Evolutionary conservation across 1,139 yeast species (phyloP), one percentile per base, ranked within the genome.

Genomic region (Protomyces gravidus): DNA sequence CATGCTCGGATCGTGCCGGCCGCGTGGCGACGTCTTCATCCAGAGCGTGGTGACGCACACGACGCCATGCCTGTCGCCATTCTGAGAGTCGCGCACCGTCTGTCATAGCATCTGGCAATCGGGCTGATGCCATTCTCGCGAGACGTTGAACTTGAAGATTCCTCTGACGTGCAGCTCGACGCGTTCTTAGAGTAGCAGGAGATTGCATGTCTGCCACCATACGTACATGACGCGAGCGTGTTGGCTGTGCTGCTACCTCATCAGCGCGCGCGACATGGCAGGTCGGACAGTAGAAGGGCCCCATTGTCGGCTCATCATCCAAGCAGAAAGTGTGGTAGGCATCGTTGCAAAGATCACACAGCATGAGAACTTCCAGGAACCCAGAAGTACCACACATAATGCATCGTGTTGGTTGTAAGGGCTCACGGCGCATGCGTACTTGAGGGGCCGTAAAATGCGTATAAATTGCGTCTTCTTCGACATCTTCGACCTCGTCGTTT

Each of bases 241-340:
- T 30, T 6, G 28, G 47, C 9, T 28, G 17, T 9, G 30, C 21
- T n/a, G 27, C 33, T 30, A 42, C 11, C 17, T 45, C 17, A 17
- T 30, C 30, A 15, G 45, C 9, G 27, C 50, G 23, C 5, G 23
- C 15, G 25, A 50, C 25, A 15, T 65, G 68, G 55, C 73, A 70
- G 5, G 68, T 65, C 4, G 73, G 72, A 61, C 74, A 71, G 53
- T 63, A 67, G 72, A 72, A 71, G 32, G 67, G 68, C 9, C 67
- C 66, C 5, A 62, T 61, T 3, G 73, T 72, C 15, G 68, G 65
- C 7, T 65, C 68, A 21, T 70, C 59, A 5, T 70, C 73, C 33
- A 70, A 63, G 50, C 73, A 71, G 32, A 67, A 64, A 15, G 71
- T 66, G 47, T 71, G 74, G 57, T 70, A 70, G 11, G 68, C 66